phyloP scores from a whole-genome alignment of 768 basidiomycete species.

The Russula olivacea region DNA sequence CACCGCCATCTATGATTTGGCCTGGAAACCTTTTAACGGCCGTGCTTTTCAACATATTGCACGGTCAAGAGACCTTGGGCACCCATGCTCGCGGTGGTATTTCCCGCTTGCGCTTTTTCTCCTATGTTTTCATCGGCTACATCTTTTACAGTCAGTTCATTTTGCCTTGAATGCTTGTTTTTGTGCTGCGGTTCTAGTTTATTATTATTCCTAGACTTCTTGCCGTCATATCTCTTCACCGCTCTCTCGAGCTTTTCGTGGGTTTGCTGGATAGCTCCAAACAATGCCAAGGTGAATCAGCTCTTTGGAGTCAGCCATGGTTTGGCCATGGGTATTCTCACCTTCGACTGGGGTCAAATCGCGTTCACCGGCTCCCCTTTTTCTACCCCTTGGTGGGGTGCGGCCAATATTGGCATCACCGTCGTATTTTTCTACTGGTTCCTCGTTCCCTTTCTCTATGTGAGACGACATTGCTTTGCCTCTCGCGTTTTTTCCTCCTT shows the following conservation, averaged over 20 bases:
- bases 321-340: constrained; percentile 59
- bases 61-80: constrained; percentile 37
- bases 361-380: constrained; percentile 61
- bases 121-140: constrained; percentile 36
- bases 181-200: not conserved
- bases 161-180: constrained; percentile 52
- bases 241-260: constrained; percentile 39
- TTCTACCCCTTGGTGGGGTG: constrained; percentile 78
- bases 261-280: constrained; percentile 64
- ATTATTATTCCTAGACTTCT: not conserved
- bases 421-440: constrained; percentile 69
- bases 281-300: constrained; percentile 65
- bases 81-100: constrained; percentile 44
- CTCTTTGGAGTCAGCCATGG: constrained; percentile 54
- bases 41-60: constrained; percentile 43
- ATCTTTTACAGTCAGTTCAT: constrained; percentile 50
- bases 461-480: constrained; percentile 2
- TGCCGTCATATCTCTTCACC: constrained; percentile 21
- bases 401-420: constrained; percentile 58
- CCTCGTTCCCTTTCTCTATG: constrained; percentile 54
- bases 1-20: constrained; percentile 44
- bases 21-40: constrained; percentile 40
- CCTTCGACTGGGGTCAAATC: constrained; percentile 79
- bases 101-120: constrained; percentile 49
- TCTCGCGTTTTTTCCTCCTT: not conserved